Evolutionary conservation across 352 stramenopile species (phyloP), one percentile per base, ranked within the genome.

Genomic region (Globisporangium paroecandrum): DNA sequence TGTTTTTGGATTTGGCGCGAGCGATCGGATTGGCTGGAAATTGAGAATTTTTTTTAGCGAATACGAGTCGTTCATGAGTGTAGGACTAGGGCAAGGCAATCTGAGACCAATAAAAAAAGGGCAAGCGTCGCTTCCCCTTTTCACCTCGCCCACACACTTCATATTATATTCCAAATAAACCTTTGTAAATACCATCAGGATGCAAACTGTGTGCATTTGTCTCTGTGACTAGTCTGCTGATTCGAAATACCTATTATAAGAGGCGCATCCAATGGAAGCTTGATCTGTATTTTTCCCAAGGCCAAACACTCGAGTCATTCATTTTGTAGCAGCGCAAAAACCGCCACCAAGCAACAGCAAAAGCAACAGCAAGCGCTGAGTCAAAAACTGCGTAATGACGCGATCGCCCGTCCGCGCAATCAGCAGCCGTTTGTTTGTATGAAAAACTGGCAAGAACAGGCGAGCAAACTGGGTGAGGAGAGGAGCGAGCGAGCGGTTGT

Each of bases 1-100:
- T 73, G 57, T 29, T 71, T 60, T 38, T 56, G 25, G 27, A 6
- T 12, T 25, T 51, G 57, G 13, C 15, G 34, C 18, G 41, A 41
- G 15, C 4, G 32, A 8, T 43, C 15, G 3, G 38, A 64, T 64
- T 64, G 41, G 59, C 20, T 64, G 13, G 43, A 64, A 64, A 34
- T 43, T 2, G 7, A 4, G 1, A 0, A 3, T 5, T 5, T 1
- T 9, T 57, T 57, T 32, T 18, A 57, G 18, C 43, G 18, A 51
- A 51, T 51, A 18, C 8, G 1, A 22, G 18, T 20, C 3, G 18
- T 12, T 12, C 9, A 10, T n/a, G 4, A 22, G 43, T 22, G 15
- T 51, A 51, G 43, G 43, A 10, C 0, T 51, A 51, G 43, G 43
- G 18, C 20, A 51, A 41, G 10, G 15, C 5, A 18, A 49, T 49